Conservation (phyloP, 192 early-diverging fungal genomes). For the Coemansia sp. region DNA sequence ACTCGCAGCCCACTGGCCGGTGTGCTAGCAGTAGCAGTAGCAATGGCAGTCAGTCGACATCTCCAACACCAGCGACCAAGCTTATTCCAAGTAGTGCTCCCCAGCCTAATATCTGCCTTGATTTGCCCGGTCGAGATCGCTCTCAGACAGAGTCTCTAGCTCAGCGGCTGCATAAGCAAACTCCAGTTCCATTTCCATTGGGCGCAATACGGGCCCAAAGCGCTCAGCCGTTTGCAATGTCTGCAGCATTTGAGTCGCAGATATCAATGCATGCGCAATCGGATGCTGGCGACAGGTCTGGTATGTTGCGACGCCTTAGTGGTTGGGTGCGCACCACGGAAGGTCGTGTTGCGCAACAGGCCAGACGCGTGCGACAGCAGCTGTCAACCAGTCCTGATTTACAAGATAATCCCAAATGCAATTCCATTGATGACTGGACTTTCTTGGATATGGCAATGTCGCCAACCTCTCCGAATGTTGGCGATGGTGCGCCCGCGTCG, state of each 20-base stretch:
- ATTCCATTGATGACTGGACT: constrained; percentile 43
- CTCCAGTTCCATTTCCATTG: constrained; percentile 40
- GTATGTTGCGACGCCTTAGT: constrained; percentile 38
- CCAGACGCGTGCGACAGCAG: constrained; percentile 17
- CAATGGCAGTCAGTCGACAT: constrained; percentile 7
- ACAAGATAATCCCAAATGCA: background rate
- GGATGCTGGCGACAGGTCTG: constrained; percentile 7
- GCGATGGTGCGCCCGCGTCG: constrained; percentile 1
- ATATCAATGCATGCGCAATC: background rate
- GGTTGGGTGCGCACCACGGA: constrained; percentile 39
- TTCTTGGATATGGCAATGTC: constrained; percentile 28
- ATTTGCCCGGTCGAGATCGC: no score
- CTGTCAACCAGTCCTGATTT: background rate
- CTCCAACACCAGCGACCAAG: constrained; percentile 4
- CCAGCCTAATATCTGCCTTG: constrained; percentile 26
- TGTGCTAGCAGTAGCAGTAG: background rate
- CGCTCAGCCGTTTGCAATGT: constrained; percentile 14
- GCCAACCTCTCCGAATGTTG: background rate
- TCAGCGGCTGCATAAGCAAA: constrained; percentile 6
- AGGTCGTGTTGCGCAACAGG: constrained; percentile 17
- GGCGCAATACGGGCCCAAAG: constrained; percentile 9
- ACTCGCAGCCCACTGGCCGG: no score
- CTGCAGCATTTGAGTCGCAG: constrained; percentile 15
- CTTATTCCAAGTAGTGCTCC: constrained; percentile 18
- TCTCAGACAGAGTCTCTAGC: no score